These are phyloP conservation scores for Cytospora mali DNA, from an alignment of 2,329 filamentous ascomycete genomes.

Conservation along the genomic window DNA sequence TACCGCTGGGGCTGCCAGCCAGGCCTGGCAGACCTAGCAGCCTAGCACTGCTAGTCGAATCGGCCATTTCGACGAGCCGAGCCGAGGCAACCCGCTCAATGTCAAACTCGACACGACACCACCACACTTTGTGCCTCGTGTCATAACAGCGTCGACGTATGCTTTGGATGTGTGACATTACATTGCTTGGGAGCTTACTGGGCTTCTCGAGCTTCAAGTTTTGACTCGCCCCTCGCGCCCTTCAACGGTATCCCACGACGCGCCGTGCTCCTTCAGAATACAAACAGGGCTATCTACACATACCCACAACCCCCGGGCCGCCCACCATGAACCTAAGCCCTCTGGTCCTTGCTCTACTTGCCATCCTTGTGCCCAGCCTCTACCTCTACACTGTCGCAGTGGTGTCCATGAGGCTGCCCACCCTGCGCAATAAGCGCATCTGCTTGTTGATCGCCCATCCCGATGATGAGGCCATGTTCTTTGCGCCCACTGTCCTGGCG, in stretches of 20 bases:
- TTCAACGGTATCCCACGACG: not conserved
- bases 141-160: not conserved
- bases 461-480: constrained; percentile 99
- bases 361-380: constrained; percentile 50
- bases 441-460: constrained; percentile 94
- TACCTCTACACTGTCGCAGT: constrained; percentile 55
- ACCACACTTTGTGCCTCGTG: not conserved
- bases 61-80: not conserved
- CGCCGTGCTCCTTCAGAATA: not conserved
- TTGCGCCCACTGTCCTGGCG: constrained; percentile 84
- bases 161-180: not conserved
- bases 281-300: not conserved
- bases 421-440: constrained; percentile 79
- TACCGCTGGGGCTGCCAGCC: too few relatives aligned
- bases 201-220: not conserved
- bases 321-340: constrained; percentile 33
- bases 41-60: too few relatives aligned
- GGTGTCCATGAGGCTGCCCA: constrained; percentile 61
- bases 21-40: too few relatives aligned
- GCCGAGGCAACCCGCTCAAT: not conserved
- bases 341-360: constrained; percentile 37
- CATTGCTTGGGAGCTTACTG: not conserved
- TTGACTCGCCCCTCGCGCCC: not conserved
- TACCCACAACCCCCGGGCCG: not conserved
- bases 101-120: not conserved